Evolutionary conservation across 2,329 filamentous ascomycete genomes (phyloP), one percentile per base, ranked within the genome.

Genomic region (Calonectria pteridis): DNA sequence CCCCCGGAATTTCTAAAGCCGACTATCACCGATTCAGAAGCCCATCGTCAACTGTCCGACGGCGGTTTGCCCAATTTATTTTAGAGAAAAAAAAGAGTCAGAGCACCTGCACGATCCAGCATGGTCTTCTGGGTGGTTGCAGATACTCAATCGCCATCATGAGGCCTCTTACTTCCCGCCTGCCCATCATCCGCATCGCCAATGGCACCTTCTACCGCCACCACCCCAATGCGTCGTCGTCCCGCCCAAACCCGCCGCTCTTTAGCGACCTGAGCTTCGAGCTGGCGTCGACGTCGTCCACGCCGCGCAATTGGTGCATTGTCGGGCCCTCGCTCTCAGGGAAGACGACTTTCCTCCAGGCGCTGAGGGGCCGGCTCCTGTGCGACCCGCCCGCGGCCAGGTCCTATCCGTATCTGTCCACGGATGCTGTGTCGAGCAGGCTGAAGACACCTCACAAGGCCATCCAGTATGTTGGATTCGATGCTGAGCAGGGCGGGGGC

Each of bases 391-490:
- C 95, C 0, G 89, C 88, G 5, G 93, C 94, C 2, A 90, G 96
- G 58, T 91, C 92, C 9, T 98, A 93, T 81, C 97, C 97, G 0
- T 94, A 94, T 81, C 89, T 98, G 2, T 89, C 93, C 18, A 91
- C 89, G 3, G 88, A 91, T 62, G 88, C 89, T 7, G 89, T 95
- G 9, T 86, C 90, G 3, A 78, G 85, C 28, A 85, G 87, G 3
- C 83, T 94, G 62, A 89, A 90, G 55, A 89, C 87, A 67, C 91
- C 94, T 0, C 87, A 88, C 16, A 88, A 89, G 76, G 95, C 95
- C 0, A 93, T 99, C 72, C 93, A 93, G 78, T 96, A 98, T 87
- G 95, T 98, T 13, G 96, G 97, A 0, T 98, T 98, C 81, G 94
- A 95, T 81, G 92, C 91, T 2, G 94, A 96, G 78, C 89, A 91